A percentile compares a stretch with the other conserved stretches of the same genome.
These are phyloP conservation scores for Nigrograna mackinnonii DNA, from an alignment of 2,329 filamentous ascomycete genomes.

Conservation along the genomic window DNA sequence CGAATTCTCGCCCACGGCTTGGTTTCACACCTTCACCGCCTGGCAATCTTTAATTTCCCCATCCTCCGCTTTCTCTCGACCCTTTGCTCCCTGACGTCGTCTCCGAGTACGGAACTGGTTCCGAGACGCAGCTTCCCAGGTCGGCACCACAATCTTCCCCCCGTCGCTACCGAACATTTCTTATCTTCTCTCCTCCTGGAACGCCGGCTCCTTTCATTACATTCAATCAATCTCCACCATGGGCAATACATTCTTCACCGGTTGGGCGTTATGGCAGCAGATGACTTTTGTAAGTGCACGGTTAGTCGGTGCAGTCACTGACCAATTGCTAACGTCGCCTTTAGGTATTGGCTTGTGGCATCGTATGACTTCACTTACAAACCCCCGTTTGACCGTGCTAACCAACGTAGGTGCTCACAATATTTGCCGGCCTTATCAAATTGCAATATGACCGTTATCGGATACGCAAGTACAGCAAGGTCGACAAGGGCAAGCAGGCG, in stretches of 20 bases:
- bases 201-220: slow-evolving; percentile 11
- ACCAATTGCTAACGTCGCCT: slow-evolving; percentile 23
- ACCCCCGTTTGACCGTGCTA: slow-evolving; percentile 22
- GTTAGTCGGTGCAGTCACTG: slow-evolving; percentile 2
- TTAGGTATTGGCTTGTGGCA: slow-evolving; percentile 73
- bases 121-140: slow-evolving; percentile 17
- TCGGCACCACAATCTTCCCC: slow-evolving; percentile 5
- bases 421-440: slow-evolving; percentile 69
- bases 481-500: slow-evolving; percentile 37
- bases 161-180: background rate
- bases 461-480: slow-evolving; percentile 46
- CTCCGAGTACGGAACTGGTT: slow-evolving; percentile 7
- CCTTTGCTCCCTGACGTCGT: slow-evolving; percentile 1
- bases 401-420: slow-evolving; percentile 60
- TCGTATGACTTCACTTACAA: slow-evolving; percentile 61
- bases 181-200: background rate
- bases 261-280: slow-evolving; percentile 84
- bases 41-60: too few species aligned
- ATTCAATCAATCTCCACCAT: slow-evolving; percentile 27
- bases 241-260: slow-evolving; percentile 46
- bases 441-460: slow-evolving; percentile 53
- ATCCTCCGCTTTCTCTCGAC: background rate
- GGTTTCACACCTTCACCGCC: too few species aligned
- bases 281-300: slow-evolving; percentile 76
- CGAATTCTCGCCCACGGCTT: too few species aligned